Base-by-base conservation (phyloP, 257 asterid genomes). In the Solanum chiquidenum region DNA sequence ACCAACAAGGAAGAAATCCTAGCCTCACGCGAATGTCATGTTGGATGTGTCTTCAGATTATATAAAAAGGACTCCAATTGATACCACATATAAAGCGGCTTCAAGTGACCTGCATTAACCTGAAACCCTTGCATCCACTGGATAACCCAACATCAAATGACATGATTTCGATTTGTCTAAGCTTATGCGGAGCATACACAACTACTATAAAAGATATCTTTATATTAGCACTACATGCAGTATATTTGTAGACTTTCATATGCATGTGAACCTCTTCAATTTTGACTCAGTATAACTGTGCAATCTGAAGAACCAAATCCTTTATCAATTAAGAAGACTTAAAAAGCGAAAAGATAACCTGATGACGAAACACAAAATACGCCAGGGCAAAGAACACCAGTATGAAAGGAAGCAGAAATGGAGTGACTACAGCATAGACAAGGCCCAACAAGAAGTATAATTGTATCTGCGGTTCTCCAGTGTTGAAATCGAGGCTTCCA, bases 381-480 rank as follows among this genome's bases (percentile, higher is more conserved):
- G 99, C 99, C 87, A 97, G 91, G 71, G 90, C 95, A 85, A 97
- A 97, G 95, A 97, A 97, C 71, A 97, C 92, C 91, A 97, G 74
- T 64, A 97, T 95, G 89, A 95, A 97, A 34, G 99, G 99, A 89
- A 95, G 95, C 88, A 97, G 92, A 75, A 93, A 62, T 0, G 99
- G 99, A 1, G 99, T 95, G 90, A 95, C 96, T n/a, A 93, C 95
- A 52, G 96, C 96, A 86, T 97, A 97, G 84, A 95, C 95, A 35
- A 97, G 97, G 87, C 99, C 99, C 20, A 97, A 91, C 27, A 97
- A 96, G 88, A 95, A 93, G 86, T 97, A 97, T 31, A 95, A 88
- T 35, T 97, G 98, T 90, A 95, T 97, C 88, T 93, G 97, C 3
- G 99, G 98, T 90, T 97, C 99, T 68, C 97, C 95, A 1, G 94